Evolutionary conservation across 257 asterid species (phyloP).

Genomic region (Anisodus acutangulus): DNA sequence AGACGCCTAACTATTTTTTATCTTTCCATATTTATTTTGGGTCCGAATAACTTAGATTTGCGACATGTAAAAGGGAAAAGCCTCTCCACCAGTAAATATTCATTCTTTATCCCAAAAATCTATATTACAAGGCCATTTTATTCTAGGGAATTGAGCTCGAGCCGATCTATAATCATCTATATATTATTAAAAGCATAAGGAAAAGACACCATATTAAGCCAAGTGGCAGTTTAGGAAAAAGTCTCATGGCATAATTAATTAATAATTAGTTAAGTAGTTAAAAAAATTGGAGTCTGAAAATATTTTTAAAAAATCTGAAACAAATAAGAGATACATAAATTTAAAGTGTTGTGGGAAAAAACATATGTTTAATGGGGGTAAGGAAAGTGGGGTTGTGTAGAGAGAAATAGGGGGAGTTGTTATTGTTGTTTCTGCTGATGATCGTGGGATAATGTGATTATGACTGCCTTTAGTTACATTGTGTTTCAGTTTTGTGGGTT

Average conservation of each 20-base stretch:
- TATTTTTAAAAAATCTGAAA: too few species aligned
- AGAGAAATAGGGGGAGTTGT: constrained; percentile 39
- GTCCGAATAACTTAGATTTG: too few species aligned
- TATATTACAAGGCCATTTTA: neutral
- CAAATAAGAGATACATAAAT: too few species aligned
- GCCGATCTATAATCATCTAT: too few species aligned
- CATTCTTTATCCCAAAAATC: neutral
- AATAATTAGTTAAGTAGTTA: too few species aligned
- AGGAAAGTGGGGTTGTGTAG: constrained; percentile 33
- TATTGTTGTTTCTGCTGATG: constrained; percentile 24
- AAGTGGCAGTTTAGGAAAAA: too few species aligned
- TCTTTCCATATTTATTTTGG: neutral
- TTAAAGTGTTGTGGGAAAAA: too few species aligned
- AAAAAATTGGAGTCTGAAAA: too few species aligned
- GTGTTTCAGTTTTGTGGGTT: constrained; percentile 15
- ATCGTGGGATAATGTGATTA: constrained; percentile 29
- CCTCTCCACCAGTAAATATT: neutral
- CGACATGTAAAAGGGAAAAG: too few species aligned
- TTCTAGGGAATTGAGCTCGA: neutral
- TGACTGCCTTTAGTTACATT: neutral
- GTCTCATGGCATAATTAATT: too few species aligned
- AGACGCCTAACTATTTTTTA: neutral
- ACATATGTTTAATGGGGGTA: constrained; percentile 14
- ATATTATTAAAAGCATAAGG: too few species aligned
- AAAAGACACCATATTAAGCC: too few species aligned